phyloP scores from a whole-genome alignment of 75 land plant genomes.

The Picea glauca region DNA sequence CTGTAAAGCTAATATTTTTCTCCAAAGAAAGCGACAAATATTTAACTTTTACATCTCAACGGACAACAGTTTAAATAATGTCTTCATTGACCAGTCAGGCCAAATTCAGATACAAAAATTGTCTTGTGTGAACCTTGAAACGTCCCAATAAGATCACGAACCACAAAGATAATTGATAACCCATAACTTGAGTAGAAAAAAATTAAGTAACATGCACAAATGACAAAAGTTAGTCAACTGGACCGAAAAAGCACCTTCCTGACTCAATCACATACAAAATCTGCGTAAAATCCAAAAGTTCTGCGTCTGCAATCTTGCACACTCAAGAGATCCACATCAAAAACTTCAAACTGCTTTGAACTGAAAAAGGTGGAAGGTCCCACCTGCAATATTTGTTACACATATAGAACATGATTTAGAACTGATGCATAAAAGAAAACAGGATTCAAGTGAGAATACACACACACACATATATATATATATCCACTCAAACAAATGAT shows the following conservation, averaged over 20 bases:
- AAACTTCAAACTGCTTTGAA: conserved; percentile 95
- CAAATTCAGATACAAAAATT: too few species aligned
- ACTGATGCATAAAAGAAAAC: background rate
- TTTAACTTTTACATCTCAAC: too few species aligned
- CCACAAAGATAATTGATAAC: too few species aligned
- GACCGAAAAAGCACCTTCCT: background rate
- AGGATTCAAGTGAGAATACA: background rate
- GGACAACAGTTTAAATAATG: too few species aligned
- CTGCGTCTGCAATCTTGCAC: conserved; percentile 74
- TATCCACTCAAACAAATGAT: background rate
- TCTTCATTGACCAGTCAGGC: too few species aligned
- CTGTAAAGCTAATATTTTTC: too few species aligned
- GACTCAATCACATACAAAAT: conserved; percentile 67
- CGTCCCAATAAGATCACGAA: too few species aligned
- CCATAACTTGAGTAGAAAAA: too few species aligned
- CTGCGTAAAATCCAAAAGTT: conserved; percentile 84
- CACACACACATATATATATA: background rate
- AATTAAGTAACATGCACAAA: too few species aligned
- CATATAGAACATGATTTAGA: background rate
- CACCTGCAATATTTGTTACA: conserved; percentile 49
- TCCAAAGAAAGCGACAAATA: too few species aligned
- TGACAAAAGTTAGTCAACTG: background rate
- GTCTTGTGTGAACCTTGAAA: too few species aligned
- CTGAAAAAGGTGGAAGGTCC: conserved; percentile 98
- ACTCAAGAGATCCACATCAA: conserved; percentile 81